Evolutionary conservation across 2,329 filamentous ascomycete species (phyloP), one percentile per base, ranked within the genome.

Genomic region (Pestalotiopsis sp.): DNA sequence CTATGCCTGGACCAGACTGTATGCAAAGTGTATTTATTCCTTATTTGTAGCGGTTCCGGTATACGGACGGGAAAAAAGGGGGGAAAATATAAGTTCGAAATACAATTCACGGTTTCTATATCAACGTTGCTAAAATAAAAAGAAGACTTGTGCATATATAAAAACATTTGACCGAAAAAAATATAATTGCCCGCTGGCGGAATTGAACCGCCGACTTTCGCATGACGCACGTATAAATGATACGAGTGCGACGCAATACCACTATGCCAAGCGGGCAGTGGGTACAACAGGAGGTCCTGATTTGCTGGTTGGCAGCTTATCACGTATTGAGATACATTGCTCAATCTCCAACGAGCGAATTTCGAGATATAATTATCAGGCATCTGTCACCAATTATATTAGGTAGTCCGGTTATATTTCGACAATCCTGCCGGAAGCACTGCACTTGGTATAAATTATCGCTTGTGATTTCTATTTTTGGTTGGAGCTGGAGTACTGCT

Each of bases 231-330:
- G 38, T 52, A 64, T n/a, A 13, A 41, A 14, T 31, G 14, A 38
- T 64, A 64, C 61, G 61, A 64, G 61, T 64, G 61, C 38, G 61
- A 64, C 61, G 61, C 61, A 64, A 49, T 64, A 64, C 61, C 61
- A 64, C 61, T 64, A 52, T 64, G 61, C 61, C 61, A 64, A 64
- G 61, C 61, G 61, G 61, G 61, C 61, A 39, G 17, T 39, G 59
- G 59, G n/a, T 23, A 59, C 17, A 27, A 27, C 27, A 36, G 23
- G 17, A 39, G 9, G 31, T n/a, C 27, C 59, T 62, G 59, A 62
- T 62, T 41, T 62, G 59, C 20, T 62, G 17, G 2, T 23, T 38
- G 27, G 13, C 3, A 14, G 27, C 2, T 36, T 36, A 20, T 38
- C 12, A 13, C 25, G 1, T 27, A 27, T 3, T 12, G 3, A n/a